A percentile compares a stretch with the other conserved stretches of the same genome.
phyloP scores from a whole-genome alignment of 306 rosid species.

The Dicorynia guianensis region DNA sequence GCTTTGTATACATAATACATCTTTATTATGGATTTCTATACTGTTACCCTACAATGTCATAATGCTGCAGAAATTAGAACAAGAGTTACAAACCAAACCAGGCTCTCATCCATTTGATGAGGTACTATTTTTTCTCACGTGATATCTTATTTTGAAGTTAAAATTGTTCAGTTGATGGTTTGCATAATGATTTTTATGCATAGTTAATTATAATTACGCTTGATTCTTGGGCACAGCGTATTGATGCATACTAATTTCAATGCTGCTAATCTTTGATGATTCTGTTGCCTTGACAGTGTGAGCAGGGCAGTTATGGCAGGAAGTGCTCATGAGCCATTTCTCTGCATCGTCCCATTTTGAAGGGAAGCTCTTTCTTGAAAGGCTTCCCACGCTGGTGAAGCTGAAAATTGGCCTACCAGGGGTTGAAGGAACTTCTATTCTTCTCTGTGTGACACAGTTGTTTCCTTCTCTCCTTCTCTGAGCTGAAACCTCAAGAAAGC shows the following conservation, averaged over 20 bases:
- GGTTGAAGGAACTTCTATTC: constrained; percentile 77
- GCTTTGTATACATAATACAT: background rate
- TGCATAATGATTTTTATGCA: background rate
- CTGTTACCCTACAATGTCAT: constrained; percentile 24
- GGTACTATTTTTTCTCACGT: constrained; percentile 43
- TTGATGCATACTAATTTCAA: no score
- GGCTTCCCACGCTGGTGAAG: constrained; percentile 63
- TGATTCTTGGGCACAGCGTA: background rate
- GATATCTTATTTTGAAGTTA: background rate
- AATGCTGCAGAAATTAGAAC: constrained; percentile 73
- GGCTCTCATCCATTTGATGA: constrained; percentile 71
- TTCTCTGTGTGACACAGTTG: constrained; percentile 60
- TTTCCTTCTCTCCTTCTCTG: constrained; percentile 57
- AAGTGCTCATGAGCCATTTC: constrained; percentile 86
- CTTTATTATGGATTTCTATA: constrained; percentile 5
- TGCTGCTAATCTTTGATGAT: constrained; percentile 49
- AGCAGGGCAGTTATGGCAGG: constrained; percentile 91
- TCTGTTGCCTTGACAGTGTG: constrained; percentile 59
- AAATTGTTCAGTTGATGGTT: constrained; percentile 1
- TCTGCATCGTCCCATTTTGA: constrained; percentile 99
- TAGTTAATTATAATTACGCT: background rate
- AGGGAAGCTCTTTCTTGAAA: constrained; percentile 79
- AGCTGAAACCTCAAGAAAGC: constrained; percentile 53
- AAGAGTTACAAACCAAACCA: constrained; percentile 59
- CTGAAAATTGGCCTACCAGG: constrained; percentile 94